A percentile compares a stretch with the other conserved stretches of the same genome.
Conservation (phyloP, 371 early-diverging fungal genomes). For the Smittium culicis region DNA sequence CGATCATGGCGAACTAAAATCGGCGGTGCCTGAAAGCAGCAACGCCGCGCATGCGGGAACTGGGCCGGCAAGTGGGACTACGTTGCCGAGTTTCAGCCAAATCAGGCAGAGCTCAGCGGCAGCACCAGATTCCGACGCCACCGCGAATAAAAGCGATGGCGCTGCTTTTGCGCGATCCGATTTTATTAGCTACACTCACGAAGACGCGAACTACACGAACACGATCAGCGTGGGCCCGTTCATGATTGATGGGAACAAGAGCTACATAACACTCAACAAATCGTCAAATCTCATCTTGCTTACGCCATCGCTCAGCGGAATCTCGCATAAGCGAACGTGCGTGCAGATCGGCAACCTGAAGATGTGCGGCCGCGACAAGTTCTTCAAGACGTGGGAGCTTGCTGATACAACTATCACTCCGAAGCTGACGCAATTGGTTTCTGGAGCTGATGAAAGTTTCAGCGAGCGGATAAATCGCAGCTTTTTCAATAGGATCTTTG, state of each 20-base stretch:
- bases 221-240: background rate
- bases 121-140: too few species aligned
- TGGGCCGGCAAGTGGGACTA: background rate
- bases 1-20: too few species aligned
- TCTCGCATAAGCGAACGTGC: background rate
- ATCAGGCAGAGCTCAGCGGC: background rate
- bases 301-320: background rate
- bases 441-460: too few species aligned
- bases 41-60: background rate
- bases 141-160: too few species aligned
- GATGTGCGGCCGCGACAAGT: too few species aligned
- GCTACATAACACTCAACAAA: background rate
- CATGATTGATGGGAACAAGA: conserved; percentile 6
- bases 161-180: background rate
- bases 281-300: background rate
- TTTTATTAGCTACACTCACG: background rate
- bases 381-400: background rate
- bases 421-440: background rate
- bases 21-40: background rate
- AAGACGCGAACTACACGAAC: background rate
- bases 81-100: background rate
- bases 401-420: background rate
- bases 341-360: background rate
- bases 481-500: background rate
- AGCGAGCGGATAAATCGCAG: background rate